Conservation (phyloP, 192 early-diverging fungal species). For the Rhizophagus sp. region DNA sequence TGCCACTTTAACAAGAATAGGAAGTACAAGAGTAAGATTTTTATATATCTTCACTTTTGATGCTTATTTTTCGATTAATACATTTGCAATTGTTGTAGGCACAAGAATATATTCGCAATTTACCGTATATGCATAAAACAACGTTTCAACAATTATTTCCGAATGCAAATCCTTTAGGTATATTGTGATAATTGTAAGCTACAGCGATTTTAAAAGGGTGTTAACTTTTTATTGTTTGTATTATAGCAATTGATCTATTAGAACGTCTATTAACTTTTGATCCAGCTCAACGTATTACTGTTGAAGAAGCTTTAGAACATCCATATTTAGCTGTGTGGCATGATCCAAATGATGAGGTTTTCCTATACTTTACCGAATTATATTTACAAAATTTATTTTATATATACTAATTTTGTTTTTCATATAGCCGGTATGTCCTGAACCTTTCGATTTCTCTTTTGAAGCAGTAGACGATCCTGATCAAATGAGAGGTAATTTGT, state of each 20-base stretch:
- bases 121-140: constrained; percentile 78
- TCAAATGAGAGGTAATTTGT: not conserved
- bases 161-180: constrained; percentile 73
- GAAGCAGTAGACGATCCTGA: constrained; percentile 20
- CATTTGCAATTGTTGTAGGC: constrained; percentile 50
- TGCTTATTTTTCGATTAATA: not conserved
- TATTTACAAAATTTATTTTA: not conserved
- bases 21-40: constrained; percentile 58
- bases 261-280: constrained; percentile 77
- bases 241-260: constrained; percentile 77
- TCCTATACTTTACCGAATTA: not conserved
- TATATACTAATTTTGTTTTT: not conserved
- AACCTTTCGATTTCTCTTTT: constrained; percentile 28
- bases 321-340: constrained; percentile 74
- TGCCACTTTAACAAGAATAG: constrained; percentile 66
- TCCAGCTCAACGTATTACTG: constrained; percentile 80
- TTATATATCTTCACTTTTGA: not conserved
- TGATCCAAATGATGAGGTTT: constrained; percentile 46
- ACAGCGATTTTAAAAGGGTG: not conserved
- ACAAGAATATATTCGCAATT: constrained; percentile 81
- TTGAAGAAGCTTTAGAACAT: constrained; percentile 82
- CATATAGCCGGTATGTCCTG: constrained; percentile 15
- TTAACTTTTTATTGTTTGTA: not conserved
- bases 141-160: constrained; percentile 77
- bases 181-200: constrained; percentile 46